These are phyloP conservation scores for Cytidiella melzeri DNA, from an alignment of 768 basidiomycete genomes.

Conservation along the genomic window DNA sequence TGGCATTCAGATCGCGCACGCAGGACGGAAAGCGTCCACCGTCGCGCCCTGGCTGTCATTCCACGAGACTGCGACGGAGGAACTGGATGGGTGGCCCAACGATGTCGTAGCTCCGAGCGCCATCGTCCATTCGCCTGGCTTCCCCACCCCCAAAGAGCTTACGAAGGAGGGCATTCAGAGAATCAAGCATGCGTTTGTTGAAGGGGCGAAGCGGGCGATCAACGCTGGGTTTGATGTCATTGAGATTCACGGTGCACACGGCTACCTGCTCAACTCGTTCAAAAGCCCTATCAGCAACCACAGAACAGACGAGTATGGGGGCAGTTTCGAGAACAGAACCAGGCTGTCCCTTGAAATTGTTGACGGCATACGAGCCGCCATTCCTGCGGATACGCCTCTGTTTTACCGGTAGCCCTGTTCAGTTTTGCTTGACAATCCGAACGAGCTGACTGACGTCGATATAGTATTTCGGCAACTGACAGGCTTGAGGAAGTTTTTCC, in stretches of 20 bases:
- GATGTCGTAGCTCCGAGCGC: slow-evolving; percentile 15
- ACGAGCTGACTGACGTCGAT: not conserved
- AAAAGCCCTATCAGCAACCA: slow-evolving; percentile 30
- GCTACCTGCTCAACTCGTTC: slow-evolving; percentile 33
- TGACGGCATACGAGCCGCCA: slow-evolving; percentile 46
- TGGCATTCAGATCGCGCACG: slow-evolving; percentile 71
- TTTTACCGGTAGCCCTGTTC: slow-evolving; percentile 49
- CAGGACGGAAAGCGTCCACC: slow-evolving; percentile 69
- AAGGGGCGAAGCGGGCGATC: slow-evolving; percentile 34
- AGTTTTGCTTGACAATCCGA: not conserved
- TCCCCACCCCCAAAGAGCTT: slow-evolving; percentile 13
- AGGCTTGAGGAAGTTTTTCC: slow-evolving; percentile 58
- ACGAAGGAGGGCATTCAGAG: slow-evolving; percentile 23
- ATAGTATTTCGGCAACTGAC: slow-evolving; percentile 64
- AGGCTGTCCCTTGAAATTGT: slow-evolving; percentile 35
- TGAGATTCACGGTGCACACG: slow-evolving; percentile 27
- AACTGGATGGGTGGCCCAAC: slow-evolving; percentile 36
- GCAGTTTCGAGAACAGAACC: slow-evolving; percentile 38
- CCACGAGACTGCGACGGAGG: slow-evolving; percentile 29
- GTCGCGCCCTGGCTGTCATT: slow-evolving; percentile 53
- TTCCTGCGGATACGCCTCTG: slow-evolving; percentile 58
- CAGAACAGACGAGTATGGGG: slow-evolving; percentile 42
- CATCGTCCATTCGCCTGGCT: slow-evolving; percentile 6
- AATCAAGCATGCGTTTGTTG: slow-evolving; percentile 22
- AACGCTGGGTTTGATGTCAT: slow-evolving; percentile 27